Percentiles rank a stretch among this genome's conserved stretches.
phyloP scores from a whole-genome alignment of 2,329 filamentous ascomycete species.

The Penicillium sclerotiorum region DNA sequence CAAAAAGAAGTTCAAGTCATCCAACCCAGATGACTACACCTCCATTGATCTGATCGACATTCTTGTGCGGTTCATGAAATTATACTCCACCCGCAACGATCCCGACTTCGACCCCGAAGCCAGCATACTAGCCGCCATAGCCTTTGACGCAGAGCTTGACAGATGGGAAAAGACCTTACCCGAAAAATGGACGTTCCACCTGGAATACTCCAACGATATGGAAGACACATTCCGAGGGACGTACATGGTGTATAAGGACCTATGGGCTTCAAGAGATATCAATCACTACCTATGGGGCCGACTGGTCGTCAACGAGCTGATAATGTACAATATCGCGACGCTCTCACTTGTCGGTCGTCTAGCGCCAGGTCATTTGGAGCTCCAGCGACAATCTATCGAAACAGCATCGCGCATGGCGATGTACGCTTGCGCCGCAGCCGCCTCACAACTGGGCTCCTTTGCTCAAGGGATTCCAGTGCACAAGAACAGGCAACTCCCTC shows the following conservation, averaged over 20 bases:
- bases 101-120: conserved; percentile 2
- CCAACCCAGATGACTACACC: conserved; percentile 8
- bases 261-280: conserved; percentile 23
- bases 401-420: conserved; percentile 21
- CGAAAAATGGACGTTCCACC: conserved; percentile 15
- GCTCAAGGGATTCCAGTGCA: conserved; percentile 4
- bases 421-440: conserved; percentile 24
- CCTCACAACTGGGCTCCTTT: conserved; percentile 20
- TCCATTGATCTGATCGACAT: conserved; percentile 22
- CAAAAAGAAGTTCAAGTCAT: conserved; percentile 2
- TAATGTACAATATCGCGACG: conserved; percentile 9
- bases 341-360: conserved; percentile 7
- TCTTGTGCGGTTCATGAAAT: conserved; percentile 21
- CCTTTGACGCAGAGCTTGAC: conserved; percentile 21
- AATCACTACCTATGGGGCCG: conserved; percentile 28
- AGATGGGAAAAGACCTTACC: conserved; percentile 23
- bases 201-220: conserved; percentile 13
- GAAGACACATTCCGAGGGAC: conserved; percentile 21
- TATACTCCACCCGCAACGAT: conserved; percentile 14
- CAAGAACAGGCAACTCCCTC: conserved; percentile 5
- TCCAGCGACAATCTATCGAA: conserved; percentile 18
- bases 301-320: conserved; percentile 27
- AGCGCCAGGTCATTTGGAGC: conserved; percentile 7
- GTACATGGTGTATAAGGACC: conserved; percentile 25
- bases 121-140: conserved; percentile 6